Evolutionary conservation across 805 yeast genomes (phyloP).

Genomic region (Lipomyces kockii): DNA sequence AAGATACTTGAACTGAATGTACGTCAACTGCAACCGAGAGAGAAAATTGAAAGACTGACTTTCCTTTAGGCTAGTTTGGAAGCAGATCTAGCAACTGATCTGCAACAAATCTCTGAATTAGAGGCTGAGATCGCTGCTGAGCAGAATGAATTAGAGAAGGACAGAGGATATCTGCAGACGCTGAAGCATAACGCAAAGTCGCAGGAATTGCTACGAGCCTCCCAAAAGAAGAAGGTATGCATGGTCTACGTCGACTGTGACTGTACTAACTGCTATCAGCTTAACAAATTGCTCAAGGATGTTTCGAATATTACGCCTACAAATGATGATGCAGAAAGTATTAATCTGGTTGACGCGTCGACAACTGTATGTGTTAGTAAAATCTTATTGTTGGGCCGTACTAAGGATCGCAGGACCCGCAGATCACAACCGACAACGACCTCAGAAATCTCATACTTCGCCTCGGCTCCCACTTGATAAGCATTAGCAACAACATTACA

Average conservation of each 20-base stretch:
- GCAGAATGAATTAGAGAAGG: constrained; percentile 14
- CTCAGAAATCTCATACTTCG: constrained; percentile 14
- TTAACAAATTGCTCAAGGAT: constrained; percentile 13
- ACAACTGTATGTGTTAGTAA: neutral
- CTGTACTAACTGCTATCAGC: constrained; percentile 2
- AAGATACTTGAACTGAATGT: constrained; percentile 25
- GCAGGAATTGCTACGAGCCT: constrained; percentile 19
- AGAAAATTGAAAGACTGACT: neutral
- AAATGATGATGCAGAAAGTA: constrained; percentile 21
- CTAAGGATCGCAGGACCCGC: constrained; percentile 13
- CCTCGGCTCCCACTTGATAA: constrained; percentile 18
- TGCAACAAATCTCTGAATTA: constrained; percentile 21
- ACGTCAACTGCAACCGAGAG: neutral
- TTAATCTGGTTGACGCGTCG: constrained; percentile 11
- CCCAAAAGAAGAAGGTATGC: constrained; percentile 29
- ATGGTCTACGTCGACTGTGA: neutral
- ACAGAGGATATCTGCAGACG: constrained; percentile 20
- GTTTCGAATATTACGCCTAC: neutral
- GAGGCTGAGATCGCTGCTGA: constrained; percentile 28
- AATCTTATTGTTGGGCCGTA: neutral
- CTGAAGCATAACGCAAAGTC: constrained; percentile 26
- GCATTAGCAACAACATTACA: constrained; percentile 18
- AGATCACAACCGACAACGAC: constrained; percentile 14
- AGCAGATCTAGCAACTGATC: constrained; percentile 12
- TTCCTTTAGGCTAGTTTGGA: constrained; percentile 19